Evolutionary conservation across 306 rosid species (phyloP).

Genomic region (Ormosia semicastrata): DNA sequence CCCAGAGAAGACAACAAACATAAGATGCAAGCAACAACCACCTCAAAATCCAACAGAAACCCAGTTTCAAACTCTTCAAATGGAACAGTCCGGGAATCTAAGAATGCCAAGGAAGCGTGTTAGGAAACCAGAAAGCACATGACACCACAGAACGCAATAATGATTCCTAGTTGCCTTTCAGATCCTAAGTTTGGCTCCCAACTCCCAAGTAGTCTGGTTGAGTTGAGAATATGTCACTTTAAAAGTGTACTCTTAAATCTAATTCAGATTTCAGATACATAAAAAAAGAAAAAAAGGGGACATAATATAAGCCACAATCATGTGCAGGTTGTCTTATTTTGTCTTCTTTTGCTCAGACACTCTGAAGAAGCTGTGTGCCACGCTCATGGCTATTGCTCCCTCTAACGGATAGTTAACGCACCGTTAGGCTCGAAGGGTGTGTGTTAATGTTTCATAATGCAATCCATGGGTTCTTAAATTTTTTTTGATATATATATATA

Average conservation of each 20-base stretch:
- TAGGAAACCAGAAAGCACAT: not conserved
- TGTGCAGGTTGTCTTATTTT: slow-evolving; percentile 34
- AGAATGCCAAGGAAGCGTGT: not conserved
- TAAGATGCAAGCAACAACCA: not conserved
- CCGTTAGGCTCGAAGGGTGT: slow-evolving; percentile 9
- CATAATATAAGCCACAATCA: slow-evolving; percentile 25
- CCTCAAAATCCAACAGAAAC: not conserved
- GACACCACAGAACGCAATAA: slow-evolving; percentile 11
- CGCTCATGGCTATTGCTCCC: not conserved
- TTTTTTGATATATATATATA: too few relatives aligned
- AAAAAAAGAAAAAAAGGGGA: not conserved
- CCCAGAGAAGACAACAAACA: not conserved
- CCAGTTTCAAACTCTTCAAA: not conserved
- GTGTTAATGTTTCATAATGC: not conserved
- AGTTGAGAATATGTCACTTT: not conserved
- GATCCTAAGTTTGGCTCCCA: slow-evolving; percentile 31
- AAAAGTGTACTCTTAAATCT: not conserved
- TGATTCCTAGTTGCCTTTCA: slow-evolving; percentile 19
- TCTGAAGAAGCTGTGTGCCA: slow-evolving; percentile 5
- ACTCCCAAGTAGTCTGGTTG: not conserved
- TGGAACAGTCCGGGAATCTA: slow-evolving; percentile 30
- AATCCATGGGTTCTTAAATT: too few relatives aligned
- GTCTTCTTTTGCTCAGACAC: slow-evolving; percentile 26
- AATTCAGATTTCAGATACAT: not conserved
- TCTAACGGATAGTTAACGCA: slow-evolving; percentile 25